These are phyloP conservation scores for Macrolepiota dolichaula DNA, from an alignment of 768 basidiomycete genomes.

Conservation along the genomic window DNA sequence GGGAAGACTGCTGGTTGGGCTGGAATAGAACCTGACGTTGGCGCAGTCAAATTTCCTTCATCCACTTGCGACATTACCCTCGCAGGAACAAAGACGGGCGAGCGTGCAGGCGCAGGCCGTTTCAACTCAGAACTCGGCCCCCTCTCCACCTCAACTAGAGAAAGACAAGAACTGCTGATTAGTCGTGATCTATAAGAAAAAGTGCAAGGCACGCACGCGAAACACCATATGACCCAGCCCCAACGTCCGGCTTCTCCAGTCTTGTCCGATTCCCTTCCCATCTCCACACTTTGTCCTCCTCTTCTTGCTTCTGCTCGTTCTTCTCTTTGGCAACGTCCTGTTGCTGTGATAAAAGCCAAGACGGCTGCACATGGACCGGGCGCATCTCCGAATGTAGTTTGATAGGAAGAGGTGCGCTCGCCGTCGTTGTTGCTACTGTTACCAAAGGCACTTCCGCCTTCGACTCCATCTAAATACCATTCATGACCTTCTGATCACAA, in stretches of 20 bases:
- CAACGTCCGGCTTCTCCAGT: neutral
- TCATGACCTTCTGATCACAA: too few relatives aligned
- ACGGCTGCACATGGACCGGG: neutral
- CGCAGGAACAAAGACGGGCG: conserved; percentile 8
- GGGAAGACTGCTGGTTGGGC: neutral
- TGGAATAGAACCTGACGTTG: neutral
- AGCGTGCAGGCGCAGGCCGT: neutral
- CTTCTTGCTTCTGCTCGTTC: neutral
- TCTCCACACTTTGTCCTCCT: conserved; percentile 5
- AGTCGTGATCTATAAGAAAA: too few relatives aligned
- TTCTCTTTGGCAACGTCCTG: neutral
- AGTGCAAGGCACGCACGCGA: too few relatives aligned
- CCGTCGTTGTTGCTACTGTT: neutral
- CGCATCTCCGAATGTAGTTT: conserved; percentile 3
- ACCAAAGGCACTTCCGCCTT: neutral
- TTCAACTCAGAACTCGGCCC: neutral
- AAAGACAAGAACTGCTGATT: too few relatives aligned
- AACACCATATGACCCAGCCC: too few relatives aligned
- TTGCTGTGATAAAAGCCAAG: neutral
- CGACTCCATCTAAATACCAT: neutral
- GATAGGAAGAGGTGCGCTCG: neutral
- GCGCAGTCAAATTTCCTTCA: conserved; percentile 39
- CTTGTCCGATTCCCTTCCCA: neutral
- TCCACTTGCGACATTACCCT: conserved; percentile 45
- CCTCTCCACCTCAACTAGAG: too few relatives aligned